A percentile compares a stretch with the other conserved stretches of the same genome.
Conservation (phyloP, 108 stramenopile species). For the Nannochloropsis oceanica region DNA sequence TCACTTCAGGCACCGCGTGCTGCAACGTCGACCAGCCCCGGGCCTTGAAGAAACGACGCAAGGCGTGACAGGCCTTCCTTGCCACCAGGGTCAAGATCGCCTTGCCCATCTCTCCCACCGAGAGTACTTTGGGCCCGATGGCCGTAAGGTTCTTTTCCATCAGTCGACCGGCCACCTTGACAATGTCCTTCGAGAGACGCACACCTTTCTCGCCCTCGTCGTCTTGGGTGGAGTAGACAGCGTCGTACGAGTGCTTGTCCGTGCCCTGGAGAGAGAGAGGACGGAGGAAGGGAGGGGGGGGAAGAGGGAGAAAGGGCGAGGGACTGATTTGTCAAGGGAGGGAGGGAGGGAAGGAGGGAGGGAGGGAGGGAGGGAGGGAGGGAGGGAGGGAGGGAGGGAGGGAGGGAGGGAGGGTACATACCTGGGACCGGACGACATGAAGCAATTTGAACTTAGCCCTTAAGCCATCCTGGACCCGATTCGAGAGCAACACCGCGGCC, state of each 20-base stretch:
- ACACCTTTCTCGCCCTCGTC: conserved; percentile 60
- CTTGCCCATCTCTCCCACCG: conserved; percentile 53
- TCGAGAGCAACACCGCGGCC: conserved; percentile 84
- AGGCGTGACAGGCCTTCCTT: background rate
- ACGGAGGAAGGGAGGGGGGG: no score
- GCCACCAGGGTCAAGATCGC: background rate
- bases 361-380: no score
- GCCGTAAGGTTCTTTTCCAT: conserved; percentile 95
- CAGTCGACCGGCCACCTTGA: conserved; percentile 84
- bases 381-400: no score
- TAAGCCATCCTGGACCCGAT: conserved; percentile 77
- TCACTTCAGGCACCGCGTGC: background rate
- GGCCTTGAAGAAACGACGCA: background rate
- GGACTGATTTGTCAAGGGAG: no score
- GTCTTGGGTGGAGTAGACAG: conserved; percentile 73
- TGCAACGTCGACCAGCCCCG: background rate
- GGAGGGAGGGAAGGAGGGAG: no score
- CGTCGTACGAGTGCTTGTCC: conserved; percentile 61
- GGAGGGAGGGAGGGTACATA: no score
- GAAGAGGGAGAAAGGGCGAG: no score
- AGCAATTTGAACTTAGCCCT: conserved; percentile 93
- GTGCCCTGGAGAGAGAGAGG: conserved; percentile 47
- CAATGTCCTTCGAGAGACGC: conserved; percentile 83
- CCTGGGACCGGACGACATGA: conserved; percentile 83
- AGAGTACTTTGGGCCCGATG: conserved; percentile 78